Conservation (phyloP, 257 asterid genomes). For the Nicotiana undulata region DNA sequence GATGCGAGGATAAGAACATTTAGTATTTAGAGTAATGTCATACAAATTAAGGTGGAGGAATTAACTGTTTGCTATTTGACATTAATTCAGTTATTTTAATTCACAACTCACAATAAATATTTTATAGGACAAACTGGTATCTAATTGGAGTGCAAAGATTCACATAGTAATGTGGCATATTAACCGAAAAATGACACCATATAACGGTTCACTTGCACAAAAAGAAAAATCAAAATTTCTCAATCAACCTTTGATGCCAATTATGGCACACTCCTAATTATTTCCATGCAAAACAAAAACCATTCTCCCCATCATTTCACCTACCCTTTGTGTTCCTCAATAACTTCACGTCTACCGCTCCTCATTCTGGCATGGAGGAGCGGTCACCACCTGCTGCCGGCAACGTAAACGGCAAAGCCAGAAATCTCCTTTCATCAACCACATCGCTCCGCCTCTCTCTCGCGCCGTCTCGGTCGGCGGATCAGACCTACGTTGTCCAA, state of each 20-base stretch:
- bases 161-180: not conserved
- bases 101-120: not conserved
- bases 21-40: too few relatives aligned
- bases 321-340: constrained; percentile 2
- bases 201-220: not conserved
- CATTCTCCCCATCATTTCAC: constrained; percentile 10
- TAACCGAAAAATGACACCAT: not conserved
- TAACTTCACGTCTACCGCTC: constrained; percentile 35
- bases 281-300: constrained; percentile 30
- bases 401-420: not conserved
- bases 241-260: not conserved
- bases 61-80: not conserved
- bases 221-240: not conserved
- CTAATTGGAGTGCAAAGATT: not conserved
- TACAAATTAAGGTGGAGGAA: too few relatives aligned
- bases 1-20: too few relatives aligned
- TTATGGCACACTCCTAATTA: not conserved
- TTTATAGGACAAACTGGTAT: not conserved
- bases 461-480: not conserved
- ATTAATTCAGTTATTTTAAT: not conserved
- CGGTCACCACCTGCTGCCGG: constrained; percentile 31
- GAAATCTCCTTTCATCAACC: constrained; percentile 6
- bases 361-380: constrained; percentile 60
- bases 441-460: not conserved
- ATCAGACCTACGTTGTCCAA: constrained; percentile 55